A percentile compares a stretch with the other conserved stretches of the same genome.
Evolutionary conservation across 495 filamentous ascomycete species (phyloP).

Genomic region (Penicillium malachiteum): DNA sequence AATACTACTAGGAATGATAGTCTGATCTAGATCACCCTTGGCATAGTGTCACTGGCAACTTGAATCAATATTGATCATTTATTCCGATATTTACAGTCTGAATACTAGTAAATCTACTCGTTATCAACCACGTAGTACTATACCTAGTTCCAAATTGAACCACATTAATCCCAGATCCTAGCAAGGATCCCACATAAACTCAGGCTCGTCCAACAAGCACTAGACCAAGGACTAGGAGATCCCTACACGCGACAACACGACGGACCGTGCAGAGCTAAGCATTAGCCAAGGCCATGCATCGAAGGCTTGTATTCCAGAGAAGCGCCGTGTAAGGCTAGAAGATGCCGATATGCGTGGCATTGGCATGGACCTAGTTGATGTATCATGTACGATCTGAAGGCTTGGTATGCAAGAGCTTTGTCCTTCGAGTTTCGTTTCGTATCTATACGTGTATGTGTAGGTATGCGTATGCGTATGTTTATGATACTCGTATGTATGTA

Average conservation of each 20-base stretch:
- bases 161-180: background rate
- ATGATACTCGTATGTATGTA: background rate
- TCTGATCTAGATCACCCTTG: too few relatives aligned
- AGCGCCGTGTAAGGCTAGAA: conserved; percentile 1
- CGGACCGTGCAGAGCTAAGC: conserved; percentile 18
- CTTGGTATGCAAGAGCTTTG: conserved; percentile 3
- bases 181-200: conserved; percentile 1
- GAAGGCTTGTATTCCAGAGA: conserved; percentile 18
- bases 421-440: background rate
- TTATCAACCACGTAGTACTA: background rate
- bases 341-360: conserved; percentile 2
- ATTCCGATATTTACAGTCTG: background rate
- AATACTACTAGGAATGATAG: too few relatives aligned
- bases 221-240: background rate
- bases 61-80: too few relatives aligned
- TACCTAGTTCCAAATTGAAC: background rate
- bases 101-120: background rate
- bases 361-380: conserved; percentile 1
- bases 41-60: too few relatives aligned
- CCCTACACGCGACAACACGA: conserved; percentile 1
- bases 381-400: conserved; percentile 5
- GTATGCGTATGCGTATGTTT: background rate
- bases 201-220: background rate
- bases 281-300: conserved; percentile 23
- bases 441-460: background rate